A percentile compares a stretch with the other conserved stretches of the same genome.
Evolutionary conservation across 257 asterid species (phyloP).

Genomic region (Plantago ovata): DNA sequence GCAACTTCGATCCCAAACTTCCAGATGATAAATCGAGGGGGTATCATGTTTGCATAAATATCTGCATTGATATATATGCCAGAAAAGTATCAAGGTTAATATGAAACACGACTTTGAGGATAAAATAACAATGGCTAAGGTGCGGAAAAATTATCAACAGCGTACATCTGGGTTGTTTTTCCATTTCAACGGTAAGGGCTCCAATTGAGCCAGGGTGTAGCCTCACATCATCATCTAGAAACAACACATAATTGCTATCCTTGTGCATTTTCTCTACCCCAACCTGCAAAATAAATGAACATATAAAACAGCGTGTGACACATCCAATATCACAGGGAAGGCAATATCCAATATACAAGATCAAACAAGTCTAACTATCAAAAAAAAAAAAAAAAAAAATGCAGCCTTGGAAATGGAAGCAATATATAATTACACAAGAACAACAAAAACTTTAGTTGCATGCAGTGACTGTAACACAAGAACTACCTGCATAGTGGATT

Average conservation of each 20-base stretch:
- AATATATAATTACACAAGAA: background rate
- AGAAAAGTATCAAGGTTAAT: slow-evolving; percentile 16
- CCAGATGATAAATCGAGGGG: slow-evolving; percentile 99
- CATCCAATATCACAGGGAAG: slow-evolving; percentile 4
- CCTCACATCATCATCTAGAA: slow-evolving; percentile 96
- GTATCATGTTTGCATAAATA: slow-evolving; percentile 97
- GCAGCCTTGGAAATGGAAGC: too few relatives aligned
- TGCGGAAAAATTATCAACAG: slow-evolving; percentile 17
- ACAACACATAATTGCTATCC: slow-evolving; percentile 84
- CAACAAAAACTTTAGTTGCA: slow-evolving; percentile 15
- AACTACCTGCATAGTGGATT: slow-evolving; percentile 92
- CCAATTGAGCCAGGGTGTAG: slow-evolving; percentile 99
- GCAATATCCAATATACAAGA: slow-evolving; percentile 19
- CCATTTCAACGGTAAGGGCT: slow-evolving; percentile 92
- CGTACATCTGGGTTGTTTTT: slow-evolving; percentile 86
- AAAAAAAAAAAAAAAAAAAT: too few relatives aligned
- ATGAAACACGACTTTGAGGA: slow-evolving; percentile 11
- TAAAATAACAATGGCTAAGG: background rate
- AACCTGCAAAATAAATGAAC: slow-evolving; percentile 45
- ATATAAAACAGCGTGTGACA: slow-evolving; percentile 7
- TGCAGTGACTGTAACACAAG: slow-evolving; percentile 15
- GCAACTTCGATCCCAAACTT: slow-evolving; percentile 97
- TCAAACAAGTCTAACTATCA: too few relatives aligned
- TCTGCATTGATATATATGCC: slow-evolving; percentile 53
- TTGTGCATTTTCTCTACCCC: slow-evolving; percentile 96